Evolutionary conservation across 1,284 basidiomycete species (phyloP), one percentile per base, ranked within the genome.

Genomic region (Cryptococcus sp.): DNA sequence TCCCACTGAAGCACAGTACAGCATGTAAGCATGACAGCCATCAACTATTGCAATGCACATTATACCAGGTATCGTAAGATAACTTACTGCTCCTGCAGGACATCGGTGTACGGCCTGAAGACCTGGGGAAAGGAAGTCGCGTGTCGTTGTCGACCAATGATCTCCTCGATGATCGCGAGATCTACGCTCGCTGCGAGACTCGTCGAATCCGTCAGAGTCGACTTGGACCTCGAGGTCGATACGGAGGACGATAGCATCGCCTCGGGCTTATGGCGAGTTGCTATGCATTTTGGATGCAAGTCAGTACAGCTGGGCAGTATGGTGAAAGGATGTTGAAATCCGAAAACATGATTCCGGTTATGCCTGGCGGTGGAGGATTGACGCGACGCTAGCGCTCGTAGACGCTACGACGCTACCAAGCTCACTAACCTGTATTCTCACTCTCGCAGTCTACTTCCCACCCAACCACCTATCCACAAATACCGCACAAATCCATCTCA

Each of bases 91-190:
- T 69, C 69, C 53, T 71, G 59, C 3, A 78, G 64, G 1, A 75
- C 71, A 22, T 67, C 61, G 5, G 64, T 64, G 52, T 76, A 76
- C 0, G 72, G 68, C 35, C 68, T 57, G 47, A 70, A 70, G 13
- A 75, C 67, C 35, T 69, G 64, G 23, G 72, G 69, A 45, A 78
- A 75, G 13, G 73, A 67, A 19, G 71, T 75, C 47, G 76, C 75
- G 53, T 55, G 54, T 27, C 72, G 62, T 1, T 69, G 69, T 15
- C 69, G 61, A 22, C 61, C 56, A 47, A 78, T 73, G 50, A 78
- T 76, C 38, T 66, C 65, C 55, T 75, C 68, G 19, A 78, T 59
- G n/a, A 78, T 44, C 15, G 70, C 71, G 23, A 78, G 59, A 59
- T 78, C 75, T 22, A 78, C 67, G 41, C 54, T 60, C 17, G 74